phyloP scores from a whole-genome alignment of 2,329 filamentous ascomycete species.

The Alternaria gansuensis region DNA sequence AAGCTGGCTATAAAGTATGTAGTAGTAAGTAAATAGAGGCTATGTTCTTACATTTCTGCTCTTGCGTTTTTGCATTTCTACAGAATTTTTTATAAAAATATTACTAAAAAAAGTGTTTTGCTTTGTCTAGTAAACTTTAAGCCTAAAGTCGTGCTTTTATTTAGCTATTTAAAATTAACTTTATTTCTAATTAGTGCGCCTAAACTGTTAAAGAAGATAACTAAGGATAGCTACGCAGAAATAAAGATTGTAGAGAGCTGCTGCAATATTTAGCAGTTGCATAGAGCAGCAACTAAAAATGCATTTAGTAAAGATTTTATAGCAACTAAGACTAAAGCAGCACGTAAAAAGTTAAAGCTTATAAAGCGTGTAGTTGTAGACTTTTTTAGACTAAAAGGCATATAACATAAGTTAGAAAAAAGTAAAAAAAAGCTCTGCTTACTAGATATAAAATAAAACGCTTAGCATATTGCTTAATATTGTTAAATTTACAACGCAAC shows the following conservation, averaged over 20 bases:
- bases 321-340: constrained; percentile 14
- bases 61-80: constrained; percentile 28
- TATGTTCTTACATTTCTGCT: too few species aligned
- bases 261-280: constrained; percentile 31
- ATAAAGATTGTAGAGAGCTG: constrained; percentile 32
- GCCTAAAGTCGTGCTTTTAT: constrained; percentile 21
- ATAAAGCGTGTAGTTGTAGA: constrained; percentile 22
- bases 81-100: constrained; percentile 22
- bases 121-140: constrained; percentile 17
- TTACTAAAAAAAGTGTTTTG: constrained; percentile 22
- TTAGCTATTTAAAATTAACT: constrained; percentile 23
- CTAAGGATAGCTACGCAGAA: constrained; percentile 15
- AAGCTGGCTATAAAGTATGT: too few species aligned
- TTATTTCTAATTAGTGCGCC: constrained; percentile 3
- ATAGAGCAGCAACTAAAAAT: constrained; percentile 20
- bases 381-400: constrained; percentile 16
- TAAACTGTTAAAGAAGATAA: constrained; percentile 20
- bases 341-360: constrained; percentile 15
- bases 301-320: constrained; percentile 14
- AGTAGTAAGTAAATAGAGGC: too few species aligned
- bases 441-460: constrained; percentile 9
- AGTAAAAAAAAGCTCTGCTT: constrained; percentile 18
- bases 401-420: constrained; percentile 7
- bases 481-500: constrained; percentile 18
- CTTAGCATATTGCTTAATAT: constrained; percentile 13